Percentiles rank a stretch among this genome's conserved stretches.
Evolutionary conservation across 352 stramenopile species (phyloP).

Genomic region (Pythium aristosporum): DNA sequence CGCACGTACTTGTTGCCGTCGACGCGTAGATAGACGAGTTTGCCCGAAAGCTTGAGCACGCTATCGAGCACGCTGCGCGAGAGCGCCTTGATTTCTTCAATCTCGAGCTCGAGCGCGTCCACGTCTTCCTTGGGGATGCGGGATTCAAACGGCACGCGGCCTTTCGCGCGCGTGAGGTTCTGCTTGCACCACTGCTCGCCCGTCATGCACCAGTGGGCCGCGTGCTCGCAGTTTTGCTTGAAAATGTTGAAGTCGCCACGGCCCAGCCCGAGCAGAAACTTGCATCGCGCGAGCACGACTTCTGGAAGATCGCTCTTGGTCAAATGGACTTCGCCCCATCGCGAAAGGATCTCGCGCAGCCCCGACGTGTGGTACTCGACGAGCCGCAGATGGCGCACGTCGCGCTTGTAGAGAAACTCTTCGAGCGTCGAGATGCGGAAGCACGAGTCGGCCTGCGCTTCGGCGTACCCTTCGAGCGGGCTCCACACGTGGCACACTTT

Average conservation of each 20-base stretch:
- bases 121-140: conserved; percentile 73
- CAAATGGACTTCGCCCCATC: conserved; percentile 87
- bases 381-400: conserved; percentile 58
- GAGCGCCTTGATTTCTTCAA: conserved; percentile 74
- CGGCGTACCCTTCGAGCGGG: conserved; percentile 64
- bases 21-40: conserved; percentile 67
- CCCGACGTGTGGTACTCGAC: conserved; percentile 87
- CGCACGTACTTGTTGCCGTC: conserved; percentile 68
- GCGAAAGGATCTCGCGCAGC: conserved; percentile 70
- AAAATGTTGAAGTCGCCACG: conserved; percentile 87
- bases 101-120: conserved; percentile 61
- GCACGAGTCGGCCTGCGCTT: conserved; percentile 82
- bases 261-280: conserved; percentile 76
- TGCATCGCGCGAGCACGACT: conserved; percentile 79
- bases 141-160: conserved; percentile 80
- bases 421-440: conserved; percentile 86
- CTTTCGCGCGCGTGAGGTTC: conserved; percentile 66
- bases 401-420: conserved; percentile 76
- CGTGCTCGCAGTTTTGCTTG: conserved; percentile 86
- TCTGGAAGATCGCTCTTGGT: conserved; percentile 79
- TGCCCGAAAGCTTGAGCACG: conserved; percentile 59
- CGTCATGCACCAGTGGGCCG: conserved; percentile 88
- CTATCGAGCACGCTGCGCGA: conserved; percentile 67
- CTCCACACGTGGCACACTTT: conserved; percentile 86
- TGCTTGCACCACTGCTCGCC: conserved; percentile 90